phyloP scores from a whole-genome alignment of 2,329 filamentous ascomycete species.

The Paraphaeosphaeria minitans region DNA sequence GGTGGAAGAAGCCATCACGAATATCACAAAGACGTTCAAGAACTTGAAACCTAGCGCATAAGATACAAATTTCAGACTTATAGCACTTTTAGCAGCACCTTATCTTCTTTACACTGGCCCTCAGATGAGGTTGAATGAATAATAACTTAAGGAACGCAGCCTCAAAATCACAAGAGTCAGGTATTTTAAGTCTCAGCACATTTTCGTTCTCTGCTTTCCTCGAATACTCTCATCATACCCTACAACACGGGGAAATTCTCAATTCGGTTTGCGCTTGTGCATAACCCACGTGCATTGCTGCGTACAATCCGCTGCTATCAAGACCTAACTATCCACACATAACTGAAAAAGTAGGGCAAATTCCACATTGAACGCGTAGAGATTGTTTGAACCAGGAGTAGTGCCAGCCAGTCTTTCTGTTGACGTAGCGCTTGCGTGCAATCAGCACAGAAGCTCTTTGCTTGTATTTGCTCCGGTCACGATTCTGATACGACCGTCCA shows the following conservation, averaged over 20 bases:
- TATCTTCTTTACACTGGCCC: background rate
- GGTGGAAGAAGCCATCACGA: conserved; percentile 68
- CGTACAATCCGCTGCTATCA: background rate
- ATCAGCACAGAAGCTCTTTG: too few relatives aligned
- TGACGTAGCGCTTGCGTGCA: too few relatives aligned
- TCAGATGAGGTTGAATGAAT: too few relatives aligned
- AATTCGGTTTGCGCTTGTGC: conserved; percentile 13
- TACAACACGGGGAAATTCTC: conserved; percentile 15
- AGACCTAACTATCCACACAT: conserved; percentile 7
- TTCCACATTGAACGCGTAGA: conserved; percentile 15
- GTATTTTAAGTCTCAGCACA: background rate
- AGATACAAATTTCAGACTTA: background rate
- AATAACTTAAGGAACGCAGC: too few relatives aligned
- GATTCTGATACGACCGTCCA: too few relatives aligned
- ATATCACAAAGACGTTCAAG: conserved; percentile 63
- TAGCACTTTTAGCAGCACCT: background rate
- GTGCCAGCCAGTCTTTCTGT: too few relatives aligned
- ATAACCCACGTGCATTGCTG: conserved; percentile 16
- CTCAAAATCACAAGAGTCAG: background rate
- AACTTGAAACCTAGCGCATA: conserved; percentile 25
- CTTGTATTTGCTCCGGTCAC: too few relatives aligned
- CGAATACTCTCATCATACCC: background rate
- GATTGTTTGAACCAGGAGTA: conserved; percentile 5
- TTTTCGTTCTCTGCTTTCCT: background rate
- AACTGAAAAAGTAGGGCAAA: conserved; percentile 10